Base-by-base conservation (phyloP, 169 alveolate genomes). In the Cyclospora cayetanensis region DNA sequence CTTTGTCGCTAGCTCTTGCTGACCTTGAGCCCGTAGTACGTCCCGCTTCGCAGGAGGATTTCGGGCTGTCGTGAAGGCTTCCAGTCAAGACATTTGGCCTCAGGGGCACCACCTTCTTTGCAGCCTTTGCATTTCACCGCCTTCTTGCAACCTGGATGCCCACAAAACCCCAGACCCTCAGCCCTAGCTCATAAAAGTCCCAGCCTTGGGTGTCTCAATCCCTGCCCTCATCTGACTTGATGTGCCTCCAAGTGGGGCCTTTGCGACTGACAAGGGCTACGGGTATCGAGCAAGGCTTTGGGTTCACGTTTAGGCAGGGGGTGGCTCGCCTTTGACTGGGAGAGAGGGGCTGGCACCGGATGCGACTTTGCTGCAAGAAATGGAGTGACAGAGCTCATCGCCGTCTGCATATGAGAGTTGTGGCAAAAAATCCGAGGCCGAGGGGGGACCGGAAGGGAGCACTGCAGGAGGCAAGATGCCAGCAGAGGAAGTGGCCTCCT, bases 11-110 rank as follows among this genome's bases (percentile, higher is more conserved):
- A 50, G 22, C 63, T n/a, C 63, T 50, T 18, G 63, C 63, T 50
- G 22, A 72, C 83, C 83, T 72, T 72, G 60, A 41, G 20, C n/a
- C 55, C 83, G 29, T 72, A 72, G 55, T 72, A 72, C 12, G 55
- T 41, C n/a, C 83, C 83, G 55, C 22, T 34, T 35, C 60, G 2
- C 34, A 72, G 55, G 20, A 72, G 83, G 15, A 72, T 20, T 37
- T 72, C 83, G 15, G 83, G 83, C n/a, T 31, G 52, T 29, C 83
- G 4, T 39, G 60, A 55, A 7, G 53, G 37, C 39, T 35, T 72
- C 83, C 79, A 66, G 1, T 27, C 4, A 5, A 9, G 0, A 43
- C 79, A 66, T 25, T 66, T 66, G 39, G 46, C 41, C 2, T 66
- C 79, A 0, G 79, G 79, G 29, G 79, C 34, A 0, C 79, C 79